These are phyloP conservation scores for Aspergillus flavus DNA, from an alignment of 2,329 filamentous ascomycete genomes.

Conservation along the genomic window DNA sequence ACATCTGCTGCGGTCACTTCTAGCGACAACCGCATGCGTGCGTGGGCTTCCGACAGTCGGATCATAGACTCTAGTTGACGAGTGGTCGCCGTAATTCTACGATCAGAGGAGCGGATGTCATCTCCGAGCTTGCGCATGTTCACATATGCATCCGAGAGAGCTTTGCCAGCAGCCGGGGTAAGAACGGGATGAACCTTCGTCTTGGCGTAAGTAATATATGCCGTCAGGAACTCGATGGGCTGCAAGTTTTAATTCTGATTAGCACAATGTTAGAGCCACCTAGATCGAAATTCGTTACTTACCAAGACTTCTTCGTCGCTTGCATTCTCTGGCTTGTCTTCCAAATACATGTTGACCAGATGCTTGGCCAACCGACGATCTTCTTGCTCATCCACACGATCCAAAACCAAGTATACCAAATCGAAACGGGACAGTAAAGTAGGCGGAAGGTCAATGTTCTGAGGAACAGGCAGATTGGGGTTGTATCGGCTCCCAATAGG, in stretches of 20 bases:
- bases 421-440: constrained; percentile 96
- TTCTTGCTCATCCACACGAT: constrained; percentile 85
- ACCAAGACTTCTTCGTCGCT: constrained; percentile 77
- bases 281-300: constrained; percentile 42
- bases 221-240: constrained; percentile 93
- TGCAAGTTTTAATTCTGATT: constrained; percentile 33
- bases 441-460: constrained; percentile 96
- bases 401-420: constrained; percentile 92
- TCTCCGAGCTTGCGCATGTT: constrained; percentile 93
- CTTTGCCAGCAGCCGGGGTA: constrained; percentile 75
- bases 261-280: constrained; percentile 1
- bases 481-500: constrained; percentile 99
- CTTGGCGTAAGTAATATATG: constrained; percentile 96
- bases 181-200: constrained; percentile 81
- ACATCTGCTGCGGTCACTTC: constrained; percentile 82
- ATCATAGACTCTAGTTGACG: constrained; percentile 98
- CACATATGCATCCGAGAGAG: constrained; percentile 85
- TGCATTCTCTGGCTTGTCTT: constrained; percentile 87
- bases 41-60: constrained; percentile 91
- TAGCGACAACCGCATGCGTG: constrained; percentile 87
- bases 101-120: constrained; percentile 83
- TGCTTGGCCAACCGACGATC: constrained; percentile 90
- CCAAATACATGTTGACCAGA: constrained; percentile 92
- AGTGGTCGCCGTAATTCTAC: constrained; percentile 96
- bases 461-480: constrained; percentile 88